phyloP scores from a whole-genome alignment of 2,329 filamentous ascomycete species.

The Rutstroemia sp. region DNA sequence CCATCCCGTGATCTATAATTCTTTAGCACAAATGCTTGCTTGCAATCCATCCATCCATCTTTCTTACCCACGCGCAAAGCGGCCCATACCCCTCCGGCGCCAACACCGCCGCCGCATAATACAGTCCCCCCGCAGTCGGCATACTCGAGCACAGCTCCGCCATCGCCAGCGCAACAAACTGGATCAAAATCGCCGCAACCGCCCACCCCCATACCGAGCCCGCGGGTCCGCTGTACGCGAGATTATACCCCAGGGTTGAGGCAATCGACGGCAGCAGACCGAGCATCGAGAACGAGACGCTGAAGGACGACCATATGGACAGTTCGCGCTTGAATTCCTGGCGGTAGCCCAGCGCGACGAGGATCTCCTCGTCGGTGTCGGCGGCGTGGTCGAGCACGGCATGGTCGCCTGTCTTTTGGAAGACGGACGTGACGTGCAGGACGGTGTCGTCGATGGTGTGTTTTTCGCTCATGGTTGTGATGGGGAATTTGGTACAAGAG shows the following conservation, averaged over 20 bases:
- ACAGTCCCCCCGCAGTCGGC: conserved; percentile 56
- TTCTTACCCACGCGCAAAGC: conserved; percentile 13
- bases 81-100: conserved; percentile 27
- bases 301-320: conserved; percentile 29
- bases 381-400: conserved; percentile 8
- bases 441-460: conserved; percentile 7
- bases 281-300: conserved; percentile 31
- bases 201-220: conserved; percentile 56
- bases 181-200: conserved; percentile 56
- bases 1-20: conserved; percentile 11
- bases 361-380: conserved; percentile 14
- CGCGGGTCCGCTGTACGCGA: conserved; percentile 29
- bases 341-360: conserved; percentile 23
- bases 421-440: conserved; percentile 9
- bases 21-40: too few relatives aligned
- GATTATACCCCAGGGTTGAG: conserved; percentile 30
- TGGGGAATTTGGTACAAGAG: too few relatives aligned
- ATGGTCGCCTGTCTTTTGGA: conserved; percentile 8
- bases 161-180: conserved; percentile 52
- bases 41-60: too few relatives aligned
- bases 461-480: neutral
- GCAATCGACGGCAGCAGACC: conserved; percentile 34
- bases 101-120: conserved; percentile 46
- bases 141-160: conserved; percentile 58
- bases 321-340: conserved; percentile 29